Evolutionary conservation across 2,329 filamentous ascomycete species (phyloP).

Genomic region (Chaetomiaceae sp.): DNA sequence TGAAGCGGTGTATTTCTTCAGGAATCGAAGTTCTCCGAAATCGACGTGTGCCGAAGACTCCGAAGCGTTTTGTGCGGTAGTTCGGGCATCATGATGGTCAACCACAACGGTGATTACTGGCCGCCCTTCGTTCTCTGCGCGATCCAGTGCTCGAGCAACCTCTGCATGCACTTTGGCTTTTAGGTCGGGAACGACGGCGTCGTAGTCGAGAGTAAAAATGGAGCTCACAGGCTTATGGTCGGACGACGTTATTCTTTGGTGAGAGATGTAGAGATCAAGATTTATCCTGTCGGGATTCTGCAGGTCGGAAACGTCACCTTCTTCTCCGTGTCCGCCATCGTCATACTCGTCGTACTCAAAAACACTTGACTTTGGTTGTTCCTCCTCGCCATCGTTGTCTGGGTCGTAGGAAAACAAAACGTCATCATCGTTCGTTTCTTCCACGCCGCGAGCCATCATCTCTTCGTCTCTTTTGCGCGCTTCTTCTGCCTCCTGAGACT

Average conservation of each 20-base stretch:
- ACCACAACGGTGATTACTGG: slow-evolving; percentile 80
- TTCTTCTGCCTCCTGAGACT: slow-evolving; percentile 59
- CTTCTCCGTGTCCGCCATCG: slow-evolving; percentile 48
- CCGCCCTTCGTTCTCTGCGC: slow-evolving; percentile 84
- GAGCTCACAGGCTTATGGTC: slow-evolving; percentile 92
- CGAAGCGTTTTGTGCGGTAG: slow-evolving; percentile 29
- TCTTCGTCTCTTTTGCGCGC: slow-evolving; percentile 73
- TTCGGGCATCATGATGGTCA: slow-evolving; percentile 53
- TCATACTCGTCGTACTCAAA: slow-evolving; percentile 61
- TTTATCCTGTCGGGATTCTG: slow-evolving; percentile 53
- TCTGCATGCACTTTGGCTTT: slow-evolving; percentile 82
- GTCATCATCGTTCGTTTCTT: slow-evolving; percentile 69
- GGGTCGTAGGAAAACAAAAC: slow-evolving; percentile 90
- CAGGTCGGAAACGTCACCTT: slow-evolving; percentile 51
- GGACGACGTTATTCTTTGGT: slow-evolving; percentile 85
- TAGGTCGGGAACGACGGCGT: slow-evolving; percentile 78
- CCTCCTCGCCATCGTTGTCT: slow-evolving; percentile 62
- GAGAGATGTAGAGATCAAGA: slow-evolving; percentile 71
- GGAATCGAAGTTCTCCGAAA: slow-evolving; percentile 71
- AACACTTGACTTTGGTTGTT: slow-evolving; percentile 37
- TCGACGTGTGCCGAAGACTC: slow-evolving; percentile 49
- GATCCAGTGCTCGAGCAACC: slow-evolving; percentile 81
- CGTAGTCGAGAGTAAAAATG: slow-evolving; percentile 78
- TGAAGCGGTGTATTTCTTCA: slow-evolving; percentile 59
- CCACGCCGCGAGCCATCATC: slow-evolving; percentile 76